phyloP scores from a whole-genome alignment of 208 protist species.

The Crithidia expoeki region DNA sequence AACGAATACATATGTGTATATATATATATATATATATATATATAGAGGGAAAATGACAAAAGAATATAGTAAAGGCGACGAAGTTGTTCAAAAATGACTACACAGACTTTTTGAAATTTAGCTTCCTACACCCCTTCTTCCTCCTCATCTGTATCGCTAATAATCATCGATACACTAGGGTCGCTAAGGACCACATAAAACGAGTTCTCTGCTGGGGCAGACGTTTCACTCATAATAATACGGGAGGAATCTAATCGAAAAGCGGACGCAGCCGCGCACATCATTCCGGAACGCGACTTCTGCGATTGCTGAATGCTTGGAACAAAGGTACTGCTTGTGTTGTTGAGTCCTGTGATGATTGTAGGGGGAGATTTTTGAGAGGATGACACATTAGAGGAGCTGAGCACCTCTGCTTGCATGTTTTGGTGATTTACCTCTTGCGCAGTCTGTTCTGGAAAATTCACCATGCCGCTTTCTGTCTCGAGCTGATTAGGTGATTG shows the following conservation, averaged over 20 bases:
- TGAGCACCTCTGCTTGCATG: neutral
- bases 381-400: neutral
- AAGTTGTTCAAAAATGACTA: neutral
- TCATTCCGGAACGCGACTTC: neutral
- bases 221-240: constrained; percentile 3
- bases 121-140: too few species aligned
- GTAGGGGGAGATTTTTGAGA: neutral
- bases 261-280: neutral
- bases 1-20: neutral
- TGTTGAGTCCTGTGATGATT: neutral
- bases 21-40: neutral
- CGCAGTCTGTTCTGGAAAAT: neutral
- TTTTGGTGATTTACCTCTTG: neutral
- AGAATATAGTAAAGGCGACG: neutral
- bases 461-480: neutral
- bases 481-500: neutral
- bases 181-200: neutral
- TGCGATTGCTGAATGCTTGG: neutral
- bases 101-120: too few species aligned
- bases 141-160: constrained; percentile 1
- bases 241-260: neutral
- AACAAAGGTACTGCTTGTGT: neutral
- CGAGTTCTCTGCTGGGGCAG: neutral
- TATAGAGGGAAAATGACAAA: neutral
- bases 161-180: neutral